phyloP scores from a whole-genome alignment of 116 monocot genomes.

The Thalassia testudinum region DNA sequence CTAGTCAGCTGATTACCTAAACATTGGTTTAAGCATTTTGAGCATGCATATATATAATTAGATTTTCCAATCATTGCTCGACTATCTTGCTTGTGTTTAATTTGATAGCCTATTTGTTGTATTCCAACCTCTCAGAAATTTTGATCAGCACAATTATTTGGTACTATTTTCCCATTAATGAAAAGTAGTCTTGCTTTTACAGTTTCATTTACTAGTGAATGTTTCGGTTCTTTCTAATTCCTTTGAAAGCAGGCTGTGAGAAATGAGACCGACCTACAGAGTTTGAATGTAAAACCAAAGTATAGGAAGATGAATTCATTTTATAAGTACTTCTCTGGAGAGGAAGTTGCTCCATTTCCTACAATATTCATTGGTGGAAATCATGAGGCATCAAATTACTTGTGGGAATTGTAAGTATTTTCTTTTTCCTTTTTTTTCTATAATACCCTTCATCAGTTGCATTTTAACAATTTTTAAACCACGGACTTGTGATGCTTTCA shows the following conservation, averaged over 20 bases:
- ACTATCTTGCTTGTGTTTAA: too few relatives aligned
- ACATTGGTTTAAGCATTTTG: too few relatives aligned
- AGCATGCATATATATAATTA: too few relatives aligned
- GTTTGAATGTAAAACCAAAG: constrained; percentile 46
- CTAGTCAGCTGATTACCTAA: too few relatives aligned
- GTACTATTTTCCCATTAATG: too few relatives aligned
- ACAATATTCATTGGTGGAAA: constrained; percentile 94
- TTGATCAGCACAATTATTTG: too few relatives aligned
- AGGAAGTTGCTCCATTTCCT: constrained; percentile 66
- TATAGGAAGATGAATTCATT: constrained; percentile 71
- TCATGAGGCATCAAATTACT: constrained; percentile 91
- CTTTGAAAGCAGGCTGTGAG: constrained; percentile 68
- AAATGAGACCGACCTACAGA: constrained; percentile 35
- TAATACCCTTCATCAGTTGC: not conserved
- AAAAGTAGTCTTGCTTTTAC: too few relatives aligned
- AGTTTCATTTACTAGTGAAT: too few relatives aligned
- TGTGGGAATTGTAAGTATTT: constrained; percentile 88
- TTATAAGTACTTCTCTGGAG: constrained; percentile 92
- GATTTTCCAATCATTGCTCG: too few relatives aligned
- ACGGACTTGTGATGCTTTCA: not conserved
- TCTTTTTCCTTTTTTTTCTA: constrained; percentile 4
- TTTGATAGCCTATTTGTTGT: too few relatives aligned
- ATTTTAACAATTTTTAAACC: not conserved
- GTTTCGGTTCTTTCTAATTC: too few relatives aligned
- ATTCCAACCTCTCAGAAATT: too few relatives aligned